Evolutionary conservation across 495 filamentous ascomycete genomes (phyloP).

Genomic region (Daldinia grandis): DNA sequence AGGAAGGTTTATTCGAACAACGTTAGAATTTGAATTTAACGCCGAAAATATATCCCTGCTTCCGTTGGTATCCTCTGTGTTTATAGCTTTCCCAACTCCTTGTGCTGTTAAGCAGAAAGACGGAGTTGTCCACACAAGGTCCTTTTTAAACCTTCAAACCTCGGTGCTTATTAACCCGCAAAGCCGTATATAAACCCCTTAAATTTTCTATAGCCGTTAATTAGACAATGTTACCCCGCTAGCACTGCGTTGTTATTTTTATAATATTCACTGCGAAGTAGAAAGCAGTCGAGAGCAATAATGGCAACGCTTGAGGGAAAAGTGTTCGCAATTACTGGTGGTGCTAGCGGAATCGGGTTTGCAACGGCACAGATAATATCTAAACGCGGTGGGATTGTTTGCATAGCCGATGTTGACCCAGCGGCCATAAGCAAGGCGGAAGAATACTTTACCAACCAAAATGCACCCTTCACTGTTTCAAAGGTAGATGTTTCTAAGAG

Average conservation of each 20-base stretch:
- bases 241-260: neutral
- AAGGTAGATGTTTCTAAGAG: constrained; percentile 48
- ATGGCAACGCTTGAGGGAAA: constrained; percentile 49
- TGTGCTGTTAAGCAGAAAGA: neutral
- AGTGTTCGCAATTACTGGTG: constrained; percentile 65
- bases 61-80: neutral
- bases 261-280: neutral
- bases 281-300: neutral
- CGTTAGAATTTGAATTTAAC: no score
- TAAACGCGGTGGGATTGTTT: constrained; percentile 58
- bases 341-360: constrained; percentile 64
- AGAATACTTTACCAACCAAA: constrained; percentile 39
- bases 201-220: neutral
- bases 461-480: constrained; percentile 42
- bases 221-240: constrained; percentile 15
- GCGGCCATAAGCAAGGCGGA: constrained; percentile 48
- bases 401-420: constrained; percentile 60
- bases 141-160: neutral
- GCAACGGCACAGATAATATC: constrained; percentile 62
- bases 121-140: neutral
- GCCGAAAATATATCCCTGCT: neutral
- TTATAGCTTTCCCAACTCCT: neutral
- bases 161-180: neutral
- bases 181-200: neutral
- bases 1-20: no score